Evolutionary conservation across 1,284 basidiomycete species (phyloP).

Genomic region (Cryptococcus sp.): DNA sequence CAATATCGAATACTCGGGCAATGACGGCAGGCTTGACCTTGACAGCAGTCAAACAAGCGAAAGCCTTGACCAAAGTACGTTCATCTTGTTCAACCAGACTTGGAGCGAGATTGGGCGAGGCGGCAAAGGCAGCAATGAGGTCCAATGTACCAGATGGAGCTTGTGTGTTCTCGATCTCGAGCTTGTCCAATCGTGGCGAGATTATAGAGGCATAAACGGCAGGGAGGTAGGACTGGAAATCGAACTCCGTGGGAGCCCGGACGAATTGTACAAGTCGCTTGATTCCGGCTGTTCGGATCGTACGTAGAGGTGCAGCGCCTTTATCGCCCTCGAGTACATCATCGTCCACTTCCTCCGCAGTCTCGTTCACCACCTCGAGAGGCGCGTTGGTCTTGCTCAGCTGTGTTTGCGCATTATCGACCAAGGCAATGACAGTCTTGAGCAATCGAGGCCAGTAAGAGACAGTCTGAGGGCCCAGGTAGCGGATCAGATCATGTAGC

Average conservation of each 20-base stretch:
- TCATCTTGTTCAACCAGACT: slow-evolving; percentile 69
- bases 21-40: slow-evolving; percentile 86
- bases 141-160: slow-evolving; percentile 85
- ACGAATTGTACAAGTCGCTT: slow-evolving; percentile 89
- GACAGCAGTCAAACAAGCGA: slow-evolving; percentile 71
- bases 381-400: slow-evolving; percentile 48
- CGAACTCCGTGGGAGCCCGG: slow-evolving; percentile 63
- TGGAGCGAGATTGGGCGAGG: slow-evolving; percentile 56
- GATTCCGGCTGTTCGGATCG: slow-evolving; percentile 74
- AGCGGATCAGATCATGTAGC: slow-evolving; percentile 75
- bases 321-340: slow-evolving; percentile 36
- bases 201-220: slow-evolving; percentile 69
- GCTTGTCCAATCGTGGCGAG: slow-evolving; percentile 68
- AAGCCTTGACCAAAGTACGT: slow-evolving; percentile 68
- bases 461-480: slow-evolving; percentile 68
- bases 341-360: slow-evolving; percentile 38
- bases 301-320: slow-evolving; percentile 54
- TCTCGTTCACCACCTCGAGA: slow-evolving; percentile 48
- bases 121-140: slow-evolving; percentile 76
- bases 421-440: slow-evolving; percentile 61
- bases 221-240: slow-evolving; percentile 68
- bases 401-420: slow-evolving; percentile 61
- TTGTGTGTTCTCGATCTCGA: slow-evolving; percentile 86
- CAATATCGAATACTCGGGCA: slow-evolving; percentile 75
- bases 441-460: slow-evolving; percentile 70